Conservation (phyloP, 139 green algal species). For the Picochlorum sp. region DNA sequence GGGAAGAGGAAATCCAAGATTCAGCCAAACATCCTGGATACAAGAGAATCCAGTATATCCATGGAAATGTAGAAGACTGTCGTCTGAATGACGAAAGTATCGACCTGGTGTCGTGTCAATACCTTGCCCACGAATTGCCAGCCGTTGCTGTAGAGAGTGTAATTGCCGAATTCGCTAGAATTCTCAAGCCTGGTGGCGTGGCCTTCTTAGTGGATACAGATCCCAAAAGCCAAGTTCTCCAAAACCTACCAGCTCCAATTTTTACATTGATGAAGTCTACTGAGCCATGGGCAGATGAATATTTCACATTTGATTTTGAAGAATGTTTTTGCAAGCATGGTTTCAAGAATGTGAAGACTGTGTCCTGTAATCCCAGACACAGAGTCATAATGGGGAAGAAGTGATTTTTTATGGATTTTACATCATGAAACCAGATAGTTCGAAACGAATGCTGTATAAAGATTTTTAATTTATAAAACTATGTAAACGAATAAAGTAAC, state of each 20-base stretch:
- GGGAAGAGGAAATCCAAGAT: conserved; percentile 26
- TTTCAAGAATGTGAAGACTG: conserved; percentile 51
- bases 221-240: conserved; percentile 53
- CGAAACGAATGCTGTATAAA: too few species aligned
- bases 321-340: conserved; percentile 32
- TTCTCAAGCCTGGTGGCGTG: conserved; percentile 60
- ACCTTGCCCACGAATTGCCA: conserved; percentile 80
- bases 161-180: conserved; percentile 39
- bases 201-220: conserved; percentile 75
- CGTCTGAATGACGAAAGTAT: conserved; percentile 39
- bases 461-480: too few species aligned
- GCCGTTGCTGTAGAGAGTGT: conserved; percentile 9
- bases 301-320: conserved; percentile 66
- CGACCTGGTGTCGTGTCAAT: conserved; percentile 65
- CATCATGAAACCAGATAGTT: too few species aligned
- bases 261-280: conserved; percentile 84
- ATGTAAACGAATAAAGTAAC: too few species aligned
- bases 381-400: conserved; percentile 43
- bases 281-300: conserved; percentile 59
- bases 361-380: conserved; percentile 63
- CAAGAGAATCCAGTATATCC: conserved; percentile 50
- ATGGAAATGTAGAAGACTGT: conserved; percentile 49
- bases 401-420: too few species aligned
- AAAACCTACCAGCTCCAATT: conserved; percentile 66
- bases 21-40: not conserved